phyloP scores from a whole-genome alignment of 2,329 filamentous ascomycete species.

The Neofusicoccum kwambonambiense region DNA sequence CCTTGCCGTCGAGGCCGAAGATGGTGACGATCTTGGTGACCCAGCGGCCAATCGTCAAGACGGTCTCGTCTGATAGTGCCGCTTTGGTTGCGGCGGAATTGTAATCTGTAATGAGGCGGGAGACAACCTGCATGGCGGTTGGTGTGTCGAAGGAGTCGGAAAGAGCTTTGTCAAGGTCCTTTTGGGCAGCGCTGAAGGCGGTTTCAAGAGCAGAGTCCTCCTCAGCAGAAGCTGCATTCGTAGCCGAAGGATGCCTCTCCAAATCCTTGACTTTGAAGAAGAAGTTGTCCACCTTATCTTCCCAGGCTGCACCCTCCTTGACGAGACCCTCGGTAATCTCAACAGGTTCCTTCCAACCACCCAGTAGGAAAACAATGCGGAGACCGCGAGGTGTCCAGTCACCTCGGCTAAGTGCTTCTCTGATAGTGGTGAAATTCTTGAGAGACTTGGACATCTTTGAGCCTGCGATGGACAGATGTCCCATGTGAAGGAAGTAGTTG shows the following conservation, averaged over 20 bases:
- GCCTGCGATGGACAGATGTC: slow-evolving; percentile 82
- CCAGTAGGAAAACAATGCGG: slow-evolving; percentile 82
- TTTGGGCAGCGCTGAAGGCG: slow-evolving; percentile 55
- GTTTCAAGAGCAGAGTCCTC: slow-evolving; percentile 45
- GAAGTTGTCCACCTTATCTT: slow-evolving; percentile 73
- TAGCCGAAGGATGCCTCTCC: slow-evolving; percentile 35
- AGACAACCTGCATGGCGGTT: slow-evolving; percentile 73
- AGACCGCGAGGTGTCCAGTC: slow-evolving; percentile 77
- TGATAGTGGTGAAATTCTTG: slow-evolving; percentile 94
- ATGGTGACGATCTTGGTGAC: slow-evolving; percentile 81
- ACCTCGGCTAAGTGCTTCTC: slow-evolving; percentile 68
- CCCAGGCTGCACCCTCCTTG: slow-evolving; percentile 72
- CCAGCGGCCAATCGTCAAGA: slow-evolving; percentile 66
- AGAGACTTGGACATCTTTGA: slow-evolving; percentile 95
- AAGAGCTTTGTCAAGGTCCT: slow-evolving; percentile 63
- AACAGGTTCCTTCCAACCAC: slow-evolving; percentile 85
- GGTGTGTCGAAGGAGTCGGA: slow-evolving; percentile 88
- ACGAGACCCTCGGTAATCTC: slow-evolving; percentile 86
- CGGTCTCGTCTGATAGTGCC: slow-evolving; percentile 46
- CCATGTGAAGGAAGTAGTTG: slow-evolving; percentile 95
- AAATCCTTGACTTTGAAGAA: slow-evolving; percentile 60
- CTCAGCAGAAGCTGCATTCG: slow-evolving; percentile 28
- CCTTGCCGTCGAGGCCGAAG: slow-evolving; percentile 72
- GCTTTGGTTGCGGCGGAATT: slow-evolving; percentile 54
- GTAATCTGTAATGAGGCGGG: slow-evolving; percentile 73